Evolutionary conservation across 1,139 yeast species (phyloP), one percentile per base, ranked within the genome.

Genomic region (Kurtzmaniella natalensis): DNA sequence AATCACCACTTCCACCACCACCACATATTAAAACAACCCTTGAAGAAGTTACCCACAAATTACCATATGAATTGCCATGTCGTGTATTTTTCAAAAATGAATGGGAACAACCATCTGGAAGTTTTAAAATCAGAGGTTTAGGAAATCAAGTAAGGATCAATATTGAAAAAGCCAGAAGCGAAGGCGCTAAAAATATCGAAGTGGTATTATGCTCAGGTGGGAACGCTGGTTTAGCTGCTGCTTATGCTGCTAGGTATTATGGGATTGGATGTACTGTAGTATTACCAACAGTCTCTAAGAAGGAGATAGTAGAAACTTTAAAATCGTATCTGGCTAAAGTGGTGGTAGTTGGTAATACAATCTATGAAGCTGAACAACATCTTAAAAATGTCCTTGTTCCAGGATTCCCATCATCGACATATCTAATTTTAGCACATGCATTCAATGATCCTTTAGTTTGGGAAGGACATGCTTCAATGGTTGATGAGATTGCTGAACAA

Each of bases 151-250:
- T 75, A 18, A 40, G 50, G 17, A 49, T 51, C 30, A 55, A 60
- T 7, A 51, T 61, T 5, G 50, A 41, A 21, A 35, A 50, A 30
- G 53, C 56, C 15, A 44, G 37, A 25, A 33, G 22, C 18, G 38
- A 21, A 31, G 38, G 38, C 41, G 4, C 29, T 33, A 25, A 46
- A 37, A 49, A 53, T 24, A 65, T 74, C 23, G 72, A 70, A 20
- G 76, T 81, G 4, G 76, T 69, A 50, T 70, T 82, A 5, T 77
- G 84, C 21, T 78, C 85, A 11, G 92, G 89, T 9, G 92, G 92
- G 1, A 82, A 82, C 50, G 92, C 92, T 0, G 92, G 92, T 0
- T 60, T 79, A 32, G 89, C 89, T 0, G 85, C 85, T 2, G 86
- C 87, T 0, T 70, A 70, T 34, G 76, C 83, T 28, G 74, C 82